Conservation (phyloP, 192 early-diverging fungal genomes). For the Podila horticola region DNA sequence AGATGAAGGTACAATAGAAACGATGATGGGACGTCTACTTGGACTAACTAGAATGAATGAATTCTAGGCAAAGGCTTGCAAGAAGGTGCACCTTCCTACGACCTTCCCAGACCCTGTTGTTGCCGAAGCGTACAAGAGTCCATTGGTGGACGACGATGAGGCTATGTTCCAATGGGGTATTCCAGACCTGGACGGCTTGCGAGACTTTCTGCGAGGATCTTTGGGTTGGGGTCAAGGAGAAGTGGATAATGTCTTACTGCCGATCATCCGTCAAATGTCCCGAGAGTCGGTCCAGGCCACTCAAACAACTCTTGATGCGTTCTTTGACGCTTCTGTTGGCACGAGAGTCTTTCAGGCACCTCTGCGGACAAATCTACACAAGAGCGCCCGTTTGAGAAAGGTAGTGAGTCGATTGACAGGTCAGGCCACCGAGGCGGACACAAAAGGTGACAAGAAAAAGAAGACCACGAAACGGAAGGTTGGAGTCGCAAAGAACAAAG, state of each 20-base stretch:
- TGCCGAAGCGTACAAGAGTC: constrained; percentile 81
- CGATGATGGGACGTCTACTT: constrained; percentile 6
- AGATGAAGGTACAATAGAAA: too few species aligned
- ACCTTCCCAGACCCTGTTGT: constrained; percentile 86
- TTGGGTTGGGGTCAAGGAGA: constrained; percentile 73
- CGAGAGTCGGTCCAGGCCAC: constrained; percentile 25
- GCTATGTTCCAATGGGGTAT: constrained; percentile 75
- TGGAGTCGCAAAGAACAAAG: background rate
- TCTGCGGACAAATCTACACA: constrained; percentile 22
- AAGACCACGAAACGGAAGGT: constrained; percentile 9
- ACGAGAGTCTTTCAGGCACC: constrained; percentile 22
- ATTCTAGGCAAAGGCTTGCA: constrained; percentile 68
- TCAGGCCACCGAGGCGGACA: background rate
- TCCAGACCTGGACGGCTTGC: constrained; percentile 74
- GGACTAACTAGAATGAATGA: background rate
- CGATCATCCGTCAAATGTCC: constrained; percentile 72
- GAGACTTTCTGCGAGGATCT: constrained; percentile 68
- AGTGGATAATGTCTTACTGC: constrained; percentile 74
- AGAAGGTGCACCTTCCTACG: constrained; percentile 72
- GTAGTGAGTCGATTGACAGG: constrained; percentile 53
- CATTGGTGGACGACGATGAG: constrained; percentile 74
- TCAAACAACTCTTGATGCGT: constrained; percentile 52
- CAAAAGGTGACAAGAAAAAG: constrained; percentile 1
- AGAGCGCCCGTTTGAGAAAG: constrained; percentile 57
- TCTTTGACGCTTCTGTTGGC: constrained; percentile 40